Percentiles rank a stretch among this genome's conserved stretches.
Conservation (phyloP, 441 rosid genomes). For the Bocquillonia castaneifolia region DNA sequence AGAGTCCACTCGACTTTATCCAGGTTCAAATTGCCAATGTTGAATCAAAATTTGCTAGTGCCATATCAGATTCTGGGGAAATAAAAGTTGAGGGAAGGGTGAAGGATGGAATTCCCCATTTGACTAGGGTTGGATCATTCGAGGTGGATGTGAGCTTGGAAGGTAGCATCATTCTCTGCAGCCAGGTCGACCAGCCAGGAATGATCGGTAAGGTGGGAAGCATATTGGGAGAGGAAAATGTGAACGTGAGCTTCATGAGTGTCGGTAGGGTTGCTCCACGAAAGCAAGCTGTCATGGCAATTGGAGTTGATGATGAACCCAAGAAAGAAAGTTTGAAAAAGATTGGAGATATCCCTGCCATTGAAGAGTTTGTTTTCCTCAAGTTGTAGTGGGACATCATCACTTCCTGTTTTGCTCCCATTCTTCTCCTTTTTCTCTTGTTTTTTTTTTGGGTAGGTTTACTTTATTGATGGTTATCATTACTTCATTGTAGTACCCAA, state of each 20-base stretch:
- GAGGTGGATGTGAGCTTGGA: constrained; percentile 92
- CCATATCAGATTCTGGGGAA: constrained; percentile 70
- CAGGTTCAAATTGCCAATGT: constrained; percentile 75
- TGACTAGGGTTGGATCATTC: constrained; percentile 76
- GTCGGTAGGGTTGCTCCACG: constrained; percentile 85
- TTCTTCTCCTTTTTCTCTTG: neutral
- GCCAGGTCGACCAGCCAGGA: constrained; percentile 95
- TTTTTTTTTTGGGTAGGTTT: neutral
- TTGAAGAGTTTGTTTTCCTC: constrained; percentile 86
- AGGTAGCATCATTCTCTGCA: constrained; percentile 81
- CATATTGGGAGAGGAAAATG: constrained; percentile 69
- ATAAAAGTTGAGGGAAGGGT: constrained; percentile 72
- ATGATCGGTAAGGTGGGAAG: constrained; percentile 90
- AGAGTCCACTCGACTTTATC: constrained; percentile 65
- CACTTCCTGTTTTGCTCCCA: neutral
- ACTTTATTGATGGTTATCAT: constrained; percentile 17
- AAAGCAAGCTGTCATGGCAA: constrained; percentile 92
- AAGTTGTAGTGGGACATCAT: constrained; percentile 42
- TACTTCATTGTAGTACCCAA: constrained; percentile 17
- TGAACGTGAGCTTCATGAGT: constrained; percentile 89
- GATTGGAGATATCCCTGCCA: constrained; percentile 69
- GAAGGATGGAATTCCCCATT: constrained; percentile 78
- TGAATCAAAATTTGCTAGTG: constrained; percentile 81
- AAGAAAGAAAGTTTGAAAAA: constrained; percentile 48
- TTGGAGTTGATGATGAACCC: constrained; percentile 88